Conservation (phyloP, 345 rosid species). For the Gossypium longicalyx region DNA sequence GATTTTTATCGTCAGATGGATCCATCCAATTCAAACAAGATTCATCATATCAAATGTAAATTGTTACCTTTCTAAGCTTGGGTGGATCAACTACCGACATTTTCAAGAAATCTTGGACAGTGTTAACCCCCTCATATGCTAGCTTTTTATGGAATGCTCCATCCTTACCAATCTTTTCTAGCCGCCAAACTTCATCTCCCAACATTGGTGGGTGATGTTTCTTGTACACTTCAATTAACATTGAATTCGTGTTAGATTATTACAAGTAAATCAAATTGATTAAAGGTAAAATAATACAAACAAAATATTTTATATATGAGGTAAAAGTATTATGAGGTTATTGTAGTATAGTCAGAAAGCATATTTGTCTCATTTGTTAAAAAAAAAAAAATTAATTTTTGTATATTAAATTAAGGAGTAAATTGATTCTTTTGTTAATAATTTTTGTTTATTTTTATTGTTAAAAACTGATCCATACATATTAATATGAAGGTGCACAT, state of each 20-base stretch:
- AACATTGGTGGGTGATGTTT: slow-evolving; percentile 85
- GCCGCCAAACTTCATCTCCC: slow-evolving; percentile 40
- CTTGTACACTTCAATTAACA: slow-evolving; percentile 62
- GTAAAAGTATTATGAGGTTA: too few species aligned
- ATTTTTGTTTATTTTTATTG: fast-evolving
- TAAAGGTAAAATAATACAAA: neutral
- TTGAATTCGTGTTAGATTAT: neutral
- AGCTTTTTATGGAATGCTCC: slow-evolving; percentile 88
- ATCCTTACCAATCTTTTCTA: slow-evolving; percentile 65
- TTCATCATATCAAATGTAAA: neutral
- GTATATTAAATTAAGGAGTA: too few species aligned
- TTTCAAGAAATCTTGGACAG: slow-evolving; percentile 81
- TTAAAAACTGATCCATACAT: too few species aligned
- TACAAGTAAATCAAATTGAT: neutral
- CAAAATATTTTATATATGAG: neutral
- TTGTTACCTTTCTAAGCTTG: slow-evolving; percentile 49
- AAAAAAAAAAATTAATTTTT: fast-evolving
- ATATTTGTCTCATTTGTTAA: too few species aligned
- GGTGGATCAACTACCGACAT: slow-evolving; percentile 44
- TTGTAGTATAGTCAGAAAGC: too few species aligned
- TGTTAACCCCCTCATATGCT: slow-evolving; percentile 27
- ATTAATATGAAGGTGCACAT: fast-evolving
- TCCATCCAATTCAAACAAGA: too few species aligned
- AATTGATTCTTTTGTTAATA: too few species aligned
- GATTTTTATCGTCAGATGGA: too few species aligned